Evolutionary conservation across 805 yeast species (phyloP).

Genomic region (Cyberlindnera amylophila): DNA sequence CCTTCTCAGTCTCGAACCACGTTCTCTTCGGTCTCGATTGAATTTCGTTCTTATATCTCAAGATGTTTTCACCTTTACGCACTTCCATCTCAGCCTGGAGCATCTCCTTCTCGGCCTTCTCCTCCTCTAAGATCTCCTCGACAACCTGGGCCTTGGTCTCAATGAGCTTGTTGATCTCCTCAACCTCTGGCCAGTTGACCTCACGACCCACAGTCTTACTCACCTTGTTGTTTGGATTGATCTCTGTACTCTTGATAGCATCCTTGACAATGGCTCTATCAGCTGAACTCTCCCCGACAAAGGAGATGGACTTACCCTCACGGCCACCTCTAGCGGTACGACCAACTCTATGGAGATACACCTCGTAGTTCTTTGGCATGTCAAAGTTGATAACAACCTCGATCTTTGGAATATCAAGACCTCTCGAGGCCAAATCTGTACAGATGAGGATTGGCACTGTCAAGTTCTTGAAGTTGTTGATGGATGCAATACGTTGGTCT

Average conservation of each 20-base stretch:
- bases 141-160: slow-evolving; percentile 56
- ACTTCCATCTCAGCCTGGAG: slow-evolving; percentile 88
- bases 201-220: slow-evolving; percentile 80
- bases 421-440: slow-evolving; percentile 98
- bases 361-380: slow-evolving; percentile 90
- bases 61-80: slow-evolving; percentile 76
- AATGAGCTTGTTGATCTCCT: slow-evolving; percentile 57
- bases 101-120: slow-evolving; percentile 82
- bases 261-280: slow-evolving; percentile 91
- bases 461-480: slow-evolving; percentile 76
- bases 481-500: slow-evolving; percentile 87
- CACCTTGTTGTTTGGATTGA: slow-evolving; percentile 32
- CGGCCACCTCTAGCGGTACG: slow-evolving; percentile 99
- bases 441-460: slow-evolving; percentile 86
- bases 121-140: slow-evolving; percentile 81
- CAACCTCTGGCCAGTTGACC: slow-evolving; percentile 87
- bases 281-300: slow-evolving; percentile 87
- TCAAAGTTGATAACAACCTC: slow-evolving; percentile 93
- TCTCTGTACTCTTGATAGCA: slow-evolving; percentile 68
- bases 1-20: slow-evolving; percentile 75
- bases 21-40: slow-evolving; percentile 90
- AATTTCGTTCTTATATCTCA: slow-evolving; percentile 79
- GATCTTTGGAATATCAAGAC: slow-evolving; percentile 97
- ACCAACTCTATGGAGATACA: slow-evolving; percentile 95
- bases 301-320: slow-evolving; percentile 87